Evolutionary conservation across 2,329 filamentous ascomycete genomes (phyloP).

Genomic region (Pestalotiopsis sp.): DNA sequence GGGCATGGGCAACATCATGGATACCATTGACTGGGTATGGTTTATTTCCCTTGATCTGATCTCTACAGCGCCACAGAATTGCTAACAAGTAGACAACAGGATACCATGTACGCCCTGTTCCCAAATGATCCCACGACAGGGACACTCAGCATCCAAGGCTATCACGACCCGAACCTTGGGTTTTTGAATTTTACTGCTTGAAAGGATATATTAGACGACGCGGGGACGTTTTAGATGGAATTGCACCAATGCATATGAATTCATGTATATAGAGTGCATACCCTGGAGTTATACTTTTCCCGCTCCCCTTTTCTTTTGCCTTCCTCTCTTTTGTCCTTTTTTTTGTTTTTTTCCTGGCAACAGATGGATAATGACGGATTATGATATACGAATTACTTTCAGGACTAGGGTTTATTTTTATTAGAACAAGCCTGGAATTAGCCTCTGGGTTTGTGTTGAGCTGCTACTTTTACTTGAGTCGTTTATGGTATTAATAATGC

Average conservation of each 20-base stretch:
- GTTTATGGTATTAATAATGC: too few relatives aligned
- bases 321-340: not conserved
- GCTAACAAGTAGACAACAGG: slow-evolving; percentile 23
- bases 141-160: slow-evolving; percentile 39
- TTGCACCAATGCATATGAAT: not conserved
- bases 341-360: not conserved
- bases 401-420: too few relatives aligned
- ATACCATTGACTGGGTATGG: slow-evolving; percentile 68
- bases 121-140: slow-evolving; percentile 41
- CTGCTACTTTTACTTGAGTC: too few relatives aligned
- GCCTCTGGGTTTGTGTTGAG: too few relatives aligned
- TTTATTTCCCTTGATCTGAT: not conserved
- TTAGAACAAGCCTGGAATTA: too few relatives aligned
- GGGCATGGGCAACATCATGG: slow-evolving; percentile 37
- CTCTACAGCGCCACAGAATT: not conserved
- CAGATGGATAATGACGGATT: not conserved
- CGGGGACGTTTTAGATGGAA: not conserved
- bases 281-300: not conserved
- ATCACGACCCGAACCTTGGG: slow-evolving; percentile 37
- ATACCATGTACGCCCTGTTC: slow-evolving; percentile 39
- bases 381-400: not conserved
- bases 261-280: slow-evolving; percentile 1
- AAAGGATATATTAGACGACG: not conserved
- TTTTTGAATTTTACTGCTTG: slow-evolving; percentile 31
- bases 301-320: not conserved